Evolutionary conservation across 164 flowering plant genomes (phyloP), one percentile per base, ranked within the genome.

Genomic region (Protea cynaroides): DNA sequence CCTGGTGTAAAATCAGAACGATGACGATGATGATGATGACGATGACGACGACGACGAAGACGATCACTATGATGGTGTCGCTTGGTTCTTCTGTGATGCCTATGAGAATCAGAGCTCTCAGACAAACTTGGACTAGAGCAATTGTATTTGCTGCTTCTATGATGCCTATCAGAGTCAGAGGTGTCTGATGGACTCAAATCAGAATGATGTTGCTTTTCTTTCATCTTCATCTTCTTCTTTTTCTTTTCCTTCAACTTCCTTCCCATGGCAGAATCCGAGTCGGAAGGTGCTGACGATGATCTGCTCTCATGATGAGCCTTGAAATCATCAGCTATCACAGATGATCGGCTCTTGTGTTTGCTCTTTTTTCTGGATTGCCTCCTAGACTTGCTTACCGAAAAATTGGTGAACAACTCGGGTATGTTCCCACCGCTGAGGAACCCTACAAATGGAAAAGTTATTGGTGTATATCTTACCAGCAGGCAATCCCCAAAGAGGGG

Each of bases 401-500:
- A 80, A 61, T 82, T 85, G 53, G 86, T 72, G 69, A 91, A 75
- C 72, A 94, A 71, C 36, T 84, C 87, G 0, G 96, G 93, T 52
- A 94, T 77, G 69, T 19, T 55, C 51, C 76, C 88, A 51, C 77
- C 89, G 67, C 79, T 56, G 1, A 94, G 87, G 72, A 94, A 94
- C 7, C 99, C 98, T 94, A 70, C 50, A 72, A 65, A 62, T 53
- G 5, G 25, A 21, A 50, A 37, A 17, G 21, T 40, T 29, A 13
- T 52, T 11, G 3, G 40, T n/a, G 29, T 18, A 44, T 19, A 58
- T 25, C 29, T 38, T 29, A 57, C 44, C 17, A 46, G 13, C 17
- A 18, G 23, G 23, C 37, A 12, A 47, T 0, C 36, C 29, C 11
- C 23, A 34, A 25, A 51, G 18, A n/a, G 4, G 56, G 49, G 23